Conservation (phyloP, 495 filamentous ascomycete species). For the Aspergillus heteromorphus region DNA sequence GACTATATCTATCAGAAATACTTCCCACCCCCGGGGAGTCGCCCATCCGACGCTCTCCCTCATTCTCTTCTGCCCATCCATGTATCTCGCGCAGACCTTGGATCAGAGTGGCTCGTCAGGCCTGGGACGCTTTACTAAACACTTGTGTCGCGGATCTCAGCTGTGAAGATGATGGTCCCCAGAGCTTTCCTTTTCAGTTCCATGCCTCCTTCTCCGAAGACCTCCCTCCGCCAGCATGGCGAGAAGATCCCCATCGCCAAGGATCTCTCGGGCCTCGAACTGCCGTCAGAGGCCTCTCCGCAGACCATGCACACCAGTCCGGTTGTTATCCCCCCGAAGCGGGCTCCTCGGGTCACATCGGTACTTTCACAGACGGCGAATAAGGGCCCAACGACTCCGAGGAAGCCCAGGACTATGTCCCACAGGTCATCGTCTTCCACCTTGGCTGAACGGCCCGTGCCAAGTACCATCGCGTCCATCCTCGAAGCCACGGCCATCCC, state of each 20-base stretch:
- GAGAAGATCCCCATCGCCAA: conserved; percentile 8
- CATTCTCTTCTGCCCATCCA: conserved; percentile 20
- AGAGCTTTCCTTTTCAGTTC: conserved; percentile 40
- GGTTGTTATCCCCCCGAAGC: conserved; percentile 41
- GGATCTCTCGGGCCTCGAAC: conserved; percentile 13
- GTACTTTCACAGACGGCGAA: conserved; percentile 14
- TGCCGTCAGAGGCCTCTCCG: conserved; percentile 7
- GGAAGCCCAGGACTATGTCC: conserved; percentile 16
- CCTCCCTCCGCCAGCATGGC: conserved; percentile 15
- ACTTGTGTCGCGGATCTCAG: conserved; percentile 1
- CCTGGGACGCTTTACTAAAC: conserved; percentile 16
- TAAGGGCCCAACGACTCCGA: conserved; percentile 14
- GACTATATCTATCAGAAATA: conserved; percentile 2
- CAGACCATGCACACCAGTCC: conserved; percentile 27
- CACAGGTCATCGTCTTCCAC: conserved; percentile 31
- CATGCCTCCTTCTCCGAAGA: conserved; percentile 16
- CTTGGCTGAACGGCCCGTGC: conserved; percentile 28
- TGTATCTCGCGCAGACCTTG: conserved; percentile 45
- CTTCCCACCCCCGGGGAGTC: not conserved
- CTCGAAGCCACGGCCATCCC: conserved; percentile 43
- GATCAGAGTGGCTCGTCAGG: conserved; percentile 47
- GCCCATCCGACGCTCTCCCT: conserved; percentile 1
- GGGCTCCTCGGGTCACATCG: conserved; percentile 20
- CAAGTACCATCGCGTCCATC: conserved; percentile 36
- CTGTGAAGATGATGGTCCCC: conserved; percentile 42